Base-by-base conservation (phyloP, 1,284 basidiomycete genomes). In the Fomes fomentarius region DNA sequence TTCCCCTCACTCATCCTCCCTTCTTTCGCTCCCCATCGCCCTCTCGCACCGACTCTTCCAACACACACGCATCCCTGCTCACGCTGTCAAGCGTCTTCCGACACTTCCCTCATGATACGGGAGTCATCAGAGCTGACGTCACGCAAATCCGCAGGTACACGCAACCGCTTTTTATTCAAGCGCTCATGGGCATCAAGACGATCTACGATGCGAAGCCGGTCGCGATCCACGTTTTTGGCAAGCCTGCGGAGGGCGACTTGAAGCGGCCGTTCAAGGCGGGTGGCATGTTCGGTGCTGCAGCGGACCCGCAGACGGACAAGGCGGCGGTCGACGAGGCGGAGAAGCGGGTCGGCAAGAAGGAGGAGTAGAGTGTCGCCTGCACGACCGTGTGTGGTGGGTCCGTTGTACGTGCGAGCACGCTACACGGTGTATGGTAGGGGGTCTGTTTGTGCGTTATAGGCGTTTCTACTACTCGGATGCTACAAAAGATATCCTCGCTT, bases 81-180 rank as follows among this genome's bases (percentile, higher is more conserved):
- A n/a, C n/a, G n/a, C n/a, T n/a, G n/a, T n/a, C n/a, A n/a, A n/a
- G n/a, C n/a, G n/a, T n/a, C 14, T 4, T 24, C 19, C 17, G 2
- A 22, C 14, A 17, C 17, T 22, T 22, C 17, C 17, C 38, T 11
- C 8, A 8, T 22, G 19, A 39, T 24, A 9, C 38, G 21, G 8
- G 8, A 21, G 17, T 11, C 6, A 7, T 33, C 17, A 19, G 41
- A 19, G 26, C 52, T 54, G 31, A 48, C 48, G 26, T 15, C 17
- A 15, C 35, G 1, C 47, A 12, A 14, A 3, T 21, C 21, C 31
- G 5, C 50, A 70, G 81, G 62, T 96, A 91, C 80, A 94, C 93
- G 11, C 94, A 95, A 68, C 94, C 94, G 10, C 82, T 96, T 58
- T 96, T 96, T 76, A 89, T 96, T 59, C 94, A 96, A 71, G 82